phyloP scores from a whole-genome alignment of 768 basidiomycete genomes.

The Boletus tylopilopsis region DNA sequence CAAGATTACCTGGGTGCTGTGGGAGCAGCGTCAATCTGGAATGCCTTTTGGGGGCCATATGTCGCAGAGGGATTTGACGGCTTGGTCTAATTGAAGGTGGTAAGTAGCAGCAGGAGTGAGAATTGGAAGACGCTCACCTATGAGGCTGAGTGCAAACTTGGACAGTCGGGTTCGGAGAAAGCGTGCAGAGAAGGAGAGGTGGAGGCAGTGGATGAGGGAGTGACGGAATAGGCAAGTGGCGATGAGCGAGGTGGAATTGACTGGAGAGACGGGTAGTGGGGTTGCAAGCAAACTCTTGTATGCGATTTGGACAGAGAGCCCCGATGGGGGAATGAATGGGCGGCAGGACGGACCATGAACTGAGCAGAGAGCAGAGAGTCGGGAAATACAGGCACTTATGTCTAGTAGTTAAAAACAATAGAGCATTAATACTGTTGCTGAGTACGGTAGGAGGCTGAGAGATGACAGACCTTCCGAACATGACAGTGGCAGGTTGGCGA shows the following conservation, averaged over 20 bases:
- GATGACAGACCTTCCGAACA: conserved; percentile 13
- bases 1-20: too few relatives aligned
- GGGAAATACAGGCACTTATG: conserved; percentile 13
- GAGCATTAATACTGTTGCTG: conserved; percentile 32
- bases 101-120: conserved; percentile 11
- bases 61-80: conserved; percentile 71
- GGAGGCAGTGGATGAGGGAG: conserved; percentile 55
- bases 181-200: conserved; percentile 36
- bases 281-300: conserved; percentile 76
- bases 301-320: conserved; percentile 62
- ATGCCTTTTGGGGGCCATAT: conserved; percentile 81
- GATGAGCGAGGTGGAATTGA: conserved; percentile 34
- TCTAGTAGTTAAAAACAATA: conserved; percentile 37
- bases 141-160: conserved; percentile 63
- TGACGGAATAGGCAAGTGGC: conserved; percentile 46
- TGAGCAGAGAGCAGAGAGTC: conserved; percentile 4
- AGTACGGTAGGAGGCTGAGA: conserved; percentile 16
- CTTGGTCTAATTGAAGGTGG: conserved; percentile 55
- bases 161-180: conserved; percentile 35
- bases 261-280: conserved; percentile 52
- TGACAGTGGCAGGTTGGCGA: conserved; percentile 14
- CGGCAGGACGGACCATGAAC: conserved; percentile 33
- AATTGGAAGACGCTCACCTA: conserved; percentile 49
- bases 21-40: too few relatives aligned
- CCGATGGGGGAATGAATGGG: conserved; percentile 64